Base-by-base conservation (phyloP, 1,284 basidiomycete species). In the Peniophora sp. region DNA sequence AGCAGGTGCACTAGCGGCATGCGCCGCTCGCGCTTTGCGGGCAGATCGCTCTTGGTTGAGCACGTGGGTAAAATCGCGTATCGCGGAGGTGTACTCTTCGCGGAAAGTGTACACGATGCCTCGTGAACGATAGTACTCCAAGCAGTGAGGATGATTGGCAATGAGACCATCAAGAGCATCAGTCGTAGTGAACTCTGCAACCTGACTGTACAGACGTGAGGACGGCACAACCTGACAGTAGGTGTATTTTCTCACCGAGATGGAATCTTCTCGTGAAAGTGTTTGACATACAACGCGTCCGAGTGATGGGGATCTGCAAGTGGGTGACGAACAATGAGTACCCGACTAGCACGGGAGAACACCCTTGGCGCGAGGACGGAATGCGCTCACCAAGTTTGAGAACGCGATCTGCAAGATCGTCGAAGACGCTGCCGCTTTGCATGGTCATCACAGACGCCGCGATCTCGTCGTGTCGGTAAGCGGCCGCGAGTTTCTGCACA, bases 251-350 rank as follows among this genome's bases (percentile, higher is more conserved):
- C 74, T 48, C 57, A 90, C 88, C 88, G 76, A 50, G 88, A 91
- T 20, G 89, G 89, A 57, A 92, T 92, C 68, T 89, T 91, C 62
- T 92, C 88, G 60, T 92, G 89, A 66, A 92, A 92, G 62, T 92
- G 92, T 59, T 91, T 85, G 3, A 92, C 88, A 64, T 92, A 92
- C 71, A 76, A 80, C 3, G 89, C 88, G 59, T 92, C 87, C 6
- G 75, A 59, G 58, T 91, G 84, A 56, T 75, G 72, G 0, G 88
- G 86, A 62, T 91, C 89, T 85, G 57, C 37, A 1, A 36, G 10
- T 41, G 18, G n/a, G 23, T 1, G 43, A 20, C 43, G 20, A 45
- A 45, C 43, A 20, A 9, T 23, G 41, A n/a, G n/a, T n/a, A n/a
- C n/a, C n/a, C n/a, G n/a, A n/a, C n/a, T n/a, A n/a, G n/a, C n/a